Evolutionary conservation across 2,329 filamentous ascomycete species (phyloP), one percentile per base, ranked within the genome.

Genomic region (Arthrobotrys megalospora): DNA sequence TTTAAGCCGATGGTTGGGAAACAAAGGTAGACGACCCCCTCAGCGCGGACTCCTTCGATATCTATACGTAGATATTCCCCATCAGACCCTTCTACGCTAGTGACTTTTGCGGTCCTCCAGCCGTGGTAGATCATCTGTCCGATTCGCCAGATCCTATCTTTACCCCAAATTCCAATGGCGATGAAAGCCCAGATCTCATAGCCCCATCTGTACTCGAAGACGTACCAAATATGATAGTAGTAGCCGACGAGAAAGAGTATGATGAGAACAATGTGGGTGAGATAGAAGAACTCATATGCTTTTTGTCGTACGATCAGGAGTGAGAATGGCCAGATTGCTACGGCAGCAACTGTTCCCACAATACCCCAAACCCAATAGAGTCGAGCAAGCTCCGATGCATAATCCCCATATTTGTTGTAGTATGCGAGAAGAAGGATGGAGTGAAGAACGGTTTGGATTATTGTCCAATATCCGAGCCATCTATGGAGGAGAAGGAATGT

Each of bases 401-500:
- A 82, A n/a, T 80, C 66, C 10, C 81, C 81, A 14, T 80, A 80
- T 0, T 71, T 24, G 16, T 79, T 41, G 70, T 83, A 83, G 80
- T 83, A 82, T 3, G 43, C 80, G 41, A 83, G 68, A 1, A 84
- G 81, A 75, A 85, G 81, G 4, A 83, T 50, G 1, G 83, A 84
- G 76, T 85, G 84, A 1, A 85, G 19, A 0, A 81, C 75, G 0
- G 82, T 81, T 48, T 83, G 81, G 1, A 82, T 58, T 11, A 82
- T 76, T 21, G 71, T 80, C 41, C 80, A 80, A 60, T 81, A 81
- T 0, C 82, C 84, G 11, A 85, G 80, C 82, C 84, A 85, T 34
- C 85, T 83, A 72, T 85, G 85, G 0, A 85, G 81, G 0, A 85
- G 80, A 0, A 85, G 80, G 45, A 82, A 85, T 0, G 85, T 85